Evolutionary conservation across 1,284 basidiomycete genomes (phyloP).

Genomic region (Pisolithus thermaeus): DNA sequence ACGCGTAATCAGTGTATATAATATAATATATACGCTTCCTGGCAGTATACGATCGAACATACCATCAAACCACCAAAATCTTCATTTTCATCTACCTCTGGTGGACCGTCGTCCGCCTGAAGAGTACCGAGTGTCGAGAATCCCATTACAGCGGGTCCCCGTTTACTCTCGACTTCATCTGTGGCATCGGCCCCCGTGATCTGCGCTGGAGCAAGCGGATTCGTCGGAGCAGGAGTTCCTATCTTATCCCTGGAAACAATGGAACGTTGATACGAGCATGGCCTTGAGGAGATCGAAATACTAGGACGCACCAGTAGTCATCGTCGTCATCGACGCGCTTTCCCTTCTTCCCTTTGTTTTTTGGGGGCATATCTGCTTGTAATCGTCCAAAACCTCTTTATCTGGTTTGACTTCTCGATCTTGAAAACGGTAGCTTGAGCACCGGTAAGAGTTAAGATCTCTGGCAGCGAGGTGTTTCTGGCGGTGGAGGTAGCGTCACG

Average conservation of each 20-base stretch:
- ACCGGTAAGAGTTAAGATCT: not conserved
- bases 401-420: not conserved
- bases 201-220: constrained; percentile 31
- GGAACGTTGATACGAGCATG: constrained; percentile 11
- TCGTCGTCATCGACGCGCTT: constrained; percentile 77
- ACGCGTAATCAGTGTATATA: constrained; percentile 4
- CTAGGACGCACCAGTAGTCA: constrained; percentile 68
- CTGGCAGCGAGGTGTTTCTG: too few species aligned
- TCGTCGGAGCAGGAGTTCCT: constrained; percentile 52
- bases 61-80: constrained; percentile 85
- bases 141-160: constrained; percentile 21
- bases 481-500: not conserved
- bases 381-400: not conserved
- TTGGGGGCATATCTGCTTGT: constrained; percentile 79
- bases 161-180: constrained; percentile 16
- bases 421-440: not conserved
- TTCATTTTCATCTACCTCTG: constrained; percentile 61
- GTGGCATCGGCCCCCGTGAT: constrained; percentile 42
- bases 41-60: constrained; percentile 22
- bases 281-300: not conserved
- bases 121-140: constrained; percentile 53
- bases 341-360: constrained; percentile 83
- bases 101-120: constrained; percentile 40
- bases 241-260: constrained; percentile 54
- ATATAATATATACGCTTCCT: not conserved